Conservation (phyloP, 306 rosid genomes). For the Aeschynomene evenia region DNA sequence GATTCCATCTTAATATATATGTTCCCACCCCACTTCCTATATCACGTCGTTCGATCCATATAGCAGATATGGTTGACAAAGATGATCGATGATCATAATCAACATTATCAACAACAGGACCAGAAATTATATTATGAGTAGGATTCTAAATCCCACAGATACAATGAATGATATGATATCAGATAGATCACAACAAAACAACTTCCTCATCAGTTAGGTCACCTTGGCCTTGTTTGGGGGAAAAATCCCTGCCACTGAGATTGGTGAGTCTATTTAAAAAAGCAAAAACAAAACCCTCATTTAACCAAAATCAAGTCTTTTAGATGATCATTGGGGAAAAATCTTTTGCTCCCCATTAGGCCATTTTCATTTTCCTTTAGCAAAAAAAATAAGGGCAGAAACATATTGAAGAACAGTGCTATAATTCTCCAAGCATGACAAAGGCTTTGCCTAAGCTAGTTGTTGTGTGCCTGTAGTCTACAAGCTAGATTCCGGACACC, state of each 20-base stretch:
- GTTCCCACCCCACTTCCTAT: too few species aligned
- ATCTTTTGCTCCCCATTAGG: conserved; percentile 27
- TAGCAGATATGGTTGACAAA: too few species aligned
- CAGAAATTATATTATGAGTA: conserved; percentile 7
- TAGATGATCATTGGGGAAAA: neutral
- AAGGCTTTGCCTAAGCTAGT: conserved; percentile 27
- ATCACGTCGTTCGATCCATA: too few species aligned
- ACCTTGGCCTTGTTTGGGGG: conserved; percentile 17
- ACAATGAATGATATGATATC: conserved; percentile 27
- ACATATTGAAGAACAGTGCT: conserved; percentile 24
- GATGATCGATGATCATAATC: neutral
- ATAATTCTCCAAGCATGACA: conserved; percentile 26
- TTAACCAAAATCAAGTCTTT: conserved; percentile 14
- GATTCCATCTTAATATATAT: too few species aligned
- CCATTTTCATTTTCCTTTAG: conserved; percentile 20
- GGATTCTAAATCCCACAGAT: conserved; percentile 17
- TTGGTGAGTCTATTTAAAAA: conserved; percentile 13
- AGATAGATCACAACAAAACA: conserved; percentile 26
- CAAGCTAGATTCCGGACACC: conserved; percentile 12
- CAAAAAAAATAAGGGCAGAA: neutral
- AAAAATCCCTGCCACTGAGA: conserved; percentile 18
- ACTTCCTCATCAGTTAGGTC: conserved; percentile 25
- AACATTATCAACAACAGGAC: conserved; percentile 2
- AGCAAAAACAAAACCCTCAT: neutral
- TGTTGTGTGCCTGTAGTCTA: conserved; percentile 22